Percentiles rank a stretch among this genome's conserved stretches.
phyloP scores from a whole-genome alignment of 352 stramenopile species.

The Phytophthora citrophthora region DNA sequence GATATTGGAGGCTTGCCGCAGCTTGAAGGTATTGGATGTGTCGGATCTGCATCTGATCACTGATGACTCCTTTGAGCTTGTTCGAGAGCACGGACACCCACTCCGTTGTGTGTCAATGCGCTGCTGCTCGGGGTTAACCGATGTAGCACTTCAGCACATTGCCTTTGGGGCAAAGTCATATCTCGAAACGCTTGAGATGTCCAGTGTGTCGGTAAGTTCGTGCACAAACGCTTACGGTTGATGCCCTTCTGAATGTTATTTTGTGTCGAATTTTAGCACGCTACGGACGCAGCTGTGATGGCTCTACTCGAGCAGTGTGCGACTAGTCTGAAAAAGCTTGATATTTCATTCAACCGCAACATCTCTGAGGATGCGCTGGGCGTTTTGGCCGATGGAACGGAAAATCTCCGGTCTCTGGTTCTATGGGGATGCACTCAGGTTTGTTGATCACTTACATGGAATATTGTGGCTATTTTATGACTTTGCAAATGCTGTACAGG shows the following conservation, averaged over 20 bases:
- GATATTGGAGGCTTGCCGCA: slow-evolving; percentile 64
- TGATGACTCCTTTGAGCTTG: slow-evolving; percentile 66
- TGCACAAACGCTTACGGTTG: background rate
- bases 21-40: slow-evolving; percentile 64
- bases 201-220: slow-evolving; percentile 69
- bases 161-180: slow-evolving; percentile 62
- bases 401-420: slow-evolving; percentile 54
- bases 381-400: slow-evolving; percentile 55
- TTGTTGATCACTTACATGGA: slow-evolving; percentile 7
- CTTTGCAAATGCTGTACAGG: slow-evolving; percentile 28
- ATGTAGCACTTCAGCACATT: slow-evolving; percentile 64
- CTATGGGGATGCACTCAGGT: slow-evolving; percentile 85
- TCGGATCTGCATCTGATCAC: slow-evolving; percentile 78
- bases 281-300: slow-evolving; percentile 57
- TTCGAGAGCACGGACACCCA: slow-evolving; percentile 58
- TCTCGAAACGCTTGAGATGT: slow-evolving; percentile 73
- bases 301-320: slow-evolving; percentile 59
- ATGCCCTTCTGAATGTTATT: background rate
- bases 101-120: slow-evolving; percentile 65
- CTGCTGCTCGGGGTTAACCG: slow-evolving; percentile 65
- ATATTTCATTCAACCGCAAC: slow-evolving; percentile 83
- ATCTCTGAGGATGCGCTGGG: slow-evolving; percentile 75
- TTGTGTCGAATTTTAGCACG: slow-evolving; percentile 44
- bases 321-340: slow-evolving; percentile 49
- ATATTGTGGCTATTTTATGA: background rate